These are phyloP conservation scores for Candida oleophila DNA, from an alignment of 805 yeast species.

Conservation along the genomic window DNA sequence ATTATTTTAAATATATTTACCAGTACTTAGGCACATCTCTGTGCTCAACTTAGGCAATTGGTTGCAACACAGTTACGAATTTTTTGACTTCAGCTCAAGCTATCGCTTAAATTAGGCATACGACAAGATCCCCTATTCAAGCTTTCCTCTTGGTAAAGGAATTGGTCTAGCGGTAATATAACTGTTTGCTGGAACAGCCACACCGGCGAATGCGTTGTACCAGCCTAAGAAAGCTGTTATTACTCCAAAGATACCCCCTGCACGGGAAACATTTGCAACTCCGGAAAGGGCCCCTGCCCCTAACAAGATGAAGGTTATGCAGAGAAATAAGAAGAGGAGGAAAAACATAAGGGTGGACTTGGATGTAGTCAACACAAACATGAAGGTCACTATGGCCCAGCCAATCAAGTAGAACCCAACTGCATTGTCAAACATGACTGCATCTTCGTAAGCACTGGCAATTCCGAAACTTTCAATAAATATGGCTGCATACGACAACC, in stretches of 20 bases:
- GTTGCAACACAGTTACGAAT: neutral
- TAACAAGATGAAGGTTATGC: conserved; percentile 54
- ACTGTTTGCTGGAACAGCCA: conserved; percentile 57
- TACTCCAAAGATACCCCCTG: conserved; percentile 64
- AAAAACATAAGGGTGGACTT: conserved; percentile 68
- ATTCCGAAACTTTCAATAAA: conserved; percentile 61
- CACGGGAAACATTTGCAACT: conserved; percentile 41
- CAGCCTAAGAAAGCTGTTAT: conserved; percentile 56
- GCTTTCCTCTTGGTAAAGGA: conserved; percentile 38
- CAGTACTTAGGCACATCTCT: no score
- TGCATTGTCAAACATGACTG: conserved; percentile 44
- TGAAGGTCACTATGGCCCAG: conserved; percentile 63
- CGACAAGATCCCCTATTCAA: no score
- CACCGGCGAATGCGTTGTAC: conserved; percentile 64
- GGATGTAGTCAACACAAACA: conserved; percentile 52
- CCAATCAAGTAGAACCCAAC: conserved; percentile 59
- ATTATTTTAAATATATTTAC: no score
- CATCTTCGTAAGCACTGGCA: conserved; percentile 48
- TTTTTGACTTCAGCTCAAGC: neutral
- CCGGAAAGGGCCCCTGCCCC: conserved; percentile 51
- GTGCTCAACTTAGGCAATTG: no score
- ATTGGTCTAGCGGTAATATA: conserved; percentile 53
- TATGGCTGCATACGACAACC: conserved; percentile 66
- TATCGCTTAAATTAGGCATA: no score
- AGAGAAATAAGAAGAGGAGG: conserved; percentile 51